These are phyloP conservation scores for Debaryomyces fabryi DNA, from an alignment of 1,139 yeast species.

Conservation along the genomic window DNA sequence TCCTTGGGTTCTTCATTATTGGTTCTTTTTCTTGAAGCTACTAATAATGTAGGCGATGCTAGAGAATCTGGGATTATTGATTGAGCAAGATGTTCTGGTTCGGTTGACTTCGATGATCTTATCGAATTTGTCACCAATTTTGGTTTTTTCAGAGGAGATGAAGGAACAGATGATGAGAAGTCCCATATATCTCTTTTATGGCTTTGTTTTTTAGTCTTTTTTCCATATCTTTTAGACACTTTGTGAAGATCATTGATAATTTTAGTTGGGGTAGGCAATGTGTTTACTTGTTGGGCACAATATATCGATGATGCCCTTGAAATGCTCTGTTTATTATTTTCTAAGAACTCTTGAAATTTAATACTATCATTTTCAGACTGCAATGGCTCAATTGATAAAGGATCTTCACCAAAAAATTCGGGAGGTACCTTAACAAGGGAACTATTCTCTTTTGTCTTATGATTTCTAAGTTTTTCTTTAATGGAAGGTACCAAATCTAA, in stretches of 20 bases:
- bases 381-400: background rate
- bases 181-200: slow-evolving; percentile 13
- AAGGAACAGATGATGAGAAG: slow-evolving; percentile 10
- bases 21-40: background rate
- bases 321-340: background rate
- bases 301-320: background rate
- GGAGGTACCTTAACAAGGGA: background rate
- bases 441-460: background rate
- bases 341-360: background rate
- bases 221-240: slow-evolving; percentile 10
- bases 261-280: background rate
- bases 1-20: background rate
- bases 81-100: background rate
- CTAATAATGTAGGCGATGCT: slow-evolving; percentile 5
- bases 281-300: background rate
- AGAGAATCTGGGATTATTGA: slow-evolving; percentile 10
- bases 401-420: background rate
- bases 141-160: slow-evolving; percentile 1
- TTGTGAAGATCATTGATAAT: slow-evolving; percentile 2
- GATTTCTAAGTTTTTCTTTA: background rate
- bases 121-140: background rate
- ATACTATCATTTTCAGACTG: background rate
- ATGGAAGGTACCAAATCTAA: background rate
- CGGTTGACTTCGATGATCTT: background rate
- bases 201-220: background rate